These are phyloP conservation scores for Hyaloscypha finlandica DNA, from an alignment of 495 filamentous ascomycete genomes.

Conservation along the genomic window DNA sequence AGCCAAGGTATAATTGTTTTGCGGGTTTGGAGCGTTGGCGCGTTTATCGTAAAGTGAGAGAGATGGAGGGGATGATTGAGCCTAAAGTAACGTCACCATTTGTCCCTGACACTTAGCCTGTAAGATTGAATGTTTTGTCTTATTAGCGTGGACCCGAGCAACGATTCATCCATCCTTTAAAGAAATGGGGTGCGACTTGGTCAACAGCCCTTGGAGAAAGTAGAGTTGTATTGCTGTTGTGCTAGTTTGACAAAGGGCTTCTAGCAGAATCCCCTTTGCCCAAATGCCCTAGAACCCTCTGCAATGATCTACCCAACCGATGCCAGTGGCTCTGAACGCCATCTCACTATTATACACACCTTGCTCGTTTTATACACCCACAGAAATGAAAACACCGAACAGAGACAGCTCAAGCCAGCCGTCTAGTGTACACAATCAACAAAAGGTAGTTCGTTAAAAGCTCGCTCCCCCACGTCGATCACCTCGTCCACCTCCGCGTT, in stretches of 20 bases:
- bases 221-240: conserved; percentile 18
- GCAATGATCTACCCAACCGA: conserved; percentile 23
- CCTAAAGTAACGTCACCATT: conserved; percentile 10
- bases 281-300: conserved; percentile 15
- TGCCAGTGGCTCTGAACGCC: conserved; percentile 9
- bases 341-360: conserved; percentile 14
- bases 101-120: conserved; percentile 7
- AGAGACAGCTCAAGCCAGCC: neutral
- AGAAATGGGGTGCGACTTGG: neutral
- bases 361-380: conserved; percentile 16
- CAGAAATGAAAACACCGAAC: conserved; percentile 4
- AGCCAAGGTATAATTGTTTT: conserved; percentile 4
- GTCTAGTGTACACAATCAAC: conserved; percentile 6
- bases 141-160: neutral
- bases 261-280: neutral
- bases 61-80: conserved; percentile 8
- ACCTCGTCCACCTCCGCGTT: conserved; percentile 1
- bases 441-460: neutral
- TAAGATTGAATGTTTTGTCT: conserved; percentile 7
- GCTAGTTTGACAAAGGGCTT: neutral
- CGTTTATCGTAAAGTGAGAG: neutral
- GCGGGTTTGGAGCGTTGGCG: neutral
- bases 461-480: neutral
- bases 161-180: conserved; percentile 1
- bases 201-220: conserved; percentile 5